Percentiles rank a stretch among this genome's conserved stretches.
These are phyloP conservation scores for Phyllosticta capitalensis DNA, from an alignment of 2,329 filamentous ascomycete genomes.

Conservation along the genomic window DNA sequence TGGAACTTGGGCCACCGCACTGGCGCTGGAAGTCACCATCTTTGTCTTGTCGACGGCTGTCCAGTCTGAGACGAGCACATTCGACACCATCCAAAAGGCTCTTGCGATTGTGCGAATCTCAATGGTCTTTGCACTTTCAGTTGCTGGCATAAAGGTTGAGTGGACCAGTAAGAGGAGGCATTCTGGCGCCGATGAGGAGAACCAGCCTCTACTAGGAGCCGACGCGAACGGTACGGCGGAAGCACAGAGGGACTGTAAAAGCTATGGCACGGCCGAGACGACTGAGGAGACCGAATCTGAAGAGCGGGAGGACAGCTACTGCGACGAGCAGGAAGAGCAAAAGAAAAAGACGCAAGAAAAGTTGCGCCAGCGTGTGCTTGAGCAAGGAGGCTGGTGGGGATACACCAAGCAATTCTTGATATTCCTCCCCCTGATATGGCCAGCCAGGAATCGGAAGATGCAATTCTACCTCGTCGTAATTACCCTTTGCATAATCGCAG, in stretches of 20 bases:
- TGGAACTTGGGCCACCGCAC: conserved; percentile 24
- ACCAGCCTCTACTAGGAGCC: conserved; percentile 47
- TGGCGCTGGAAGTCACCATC: conserved; percentile 22
- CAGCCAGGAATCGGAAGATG: conserved; percentile 53
- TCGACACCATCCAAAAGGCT: conserved; percentile 18
- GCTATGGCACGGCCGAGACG: conserved; percentile 11
- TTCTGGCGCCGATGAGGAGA: conserved; percentile 44
- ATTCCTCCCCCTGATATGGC: conserved; percentile 73
- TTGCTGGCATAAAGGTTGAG: conserved; percentile 14
- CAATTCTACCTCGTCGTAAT: conserved; percentile 61
- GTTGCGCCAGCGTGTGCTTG: conserved; percentile 54
- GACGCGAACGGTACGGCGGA: conserved; percentile 21
- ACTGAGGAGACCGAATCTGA: conserved; percentile 36
- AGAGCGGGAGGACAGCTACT: conserved; percentile 39
- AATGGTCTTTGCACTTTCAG: conserved; percentile 18
- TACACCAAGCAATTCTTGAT: conserved; percentile 67
- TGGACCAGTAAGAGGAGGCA: not conserved
- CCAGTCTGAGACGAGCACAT: conserved; percentile 14
- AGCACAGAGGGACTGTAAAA: not conserved
- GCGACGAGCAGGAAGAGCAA: conserved; percentile 46
- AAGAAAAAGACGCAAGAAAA: conserved; percentile 24
- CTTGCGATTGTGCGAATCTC: conserved; percentile 15
- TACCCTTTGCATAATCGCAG: conserved; percentile 55
- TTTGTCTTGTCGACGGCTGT: conserved; percentile 17
- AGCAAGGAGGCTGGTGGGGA: conserved; percentile 66